phyloP scores from a whole-genome alignment of 2,329 filamentous ascomycete species.

The Cercospora citrullina region DNA sequence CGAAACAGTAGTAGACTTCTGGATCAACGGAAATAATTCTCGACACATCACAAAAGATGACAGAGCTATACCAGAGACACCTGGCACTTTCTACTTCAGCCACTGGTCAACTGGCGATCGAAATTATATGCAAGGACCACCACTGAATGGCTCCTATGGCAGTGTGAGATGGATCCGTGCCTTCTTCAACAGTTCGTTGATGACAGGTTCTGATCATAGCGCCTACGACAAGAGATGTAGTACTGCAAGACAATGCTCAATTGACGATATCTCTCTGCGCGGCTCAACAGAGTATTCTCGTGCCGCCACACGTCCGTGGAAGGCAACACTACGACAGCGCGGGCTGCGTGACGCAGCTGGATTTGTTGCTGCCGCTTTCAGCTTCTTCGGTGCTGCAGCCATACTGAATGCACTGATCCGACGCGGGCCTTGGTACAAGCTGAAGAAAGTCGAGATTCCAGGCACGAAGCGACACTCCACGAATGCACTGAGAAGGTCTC shows the following conservation, averaged over 20 bases:
- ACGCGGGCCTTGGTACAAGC: constrained; percentile 31
- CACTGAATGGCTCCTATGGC: constrained; percentile 42
- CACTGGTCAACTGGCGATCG: constrained; percentile 53
- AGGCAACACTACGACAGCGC: constrained; percentile 15
- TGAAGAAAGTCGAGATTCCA: constrained; percentile 27
- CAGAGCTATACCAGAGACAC: constrained; percentile 43
- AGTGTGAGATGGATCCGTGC: constrained; percentile 50
- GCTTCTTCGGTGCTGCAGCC: constrained; percentile 31
- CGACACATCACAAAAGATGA: constrained; percentile 35
- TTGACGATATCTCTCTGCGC: constrained; percentile 33
- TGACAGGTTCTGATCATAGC: constrained; percentile 33
- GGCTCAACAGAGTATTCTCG: constrained; percentile 28
- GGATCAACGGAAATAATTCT: constrained; percentile 38
- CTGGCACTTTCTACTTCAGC: constrained; percentile 47
- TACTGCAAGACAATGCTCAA: constrained; percentile 29
- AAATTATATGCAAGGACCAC: constrained; percentile 50
- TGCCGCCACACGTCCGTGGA: constrained; percentile 25
- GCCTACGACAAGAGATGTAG: constrained; percentile 22
- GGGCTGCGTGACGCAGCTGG: constrained; percentile 30
- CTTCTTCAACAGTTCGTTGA: constrained; percentile 53
- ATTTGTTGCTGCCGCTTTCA: constrained; percentile 33
- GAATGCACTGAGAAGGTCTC: constrained; percentile 21
- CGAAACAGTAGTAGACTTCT: constrained; percentile 46
- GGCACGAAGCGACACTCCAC: constrained; percentile 22
- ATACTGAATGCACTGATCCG: constrained; percentile 35